phyloP scores from a whole-genome alignment of 2,329 filamentous ascomycete genomes.

The Epichloe sp. region DNA sequence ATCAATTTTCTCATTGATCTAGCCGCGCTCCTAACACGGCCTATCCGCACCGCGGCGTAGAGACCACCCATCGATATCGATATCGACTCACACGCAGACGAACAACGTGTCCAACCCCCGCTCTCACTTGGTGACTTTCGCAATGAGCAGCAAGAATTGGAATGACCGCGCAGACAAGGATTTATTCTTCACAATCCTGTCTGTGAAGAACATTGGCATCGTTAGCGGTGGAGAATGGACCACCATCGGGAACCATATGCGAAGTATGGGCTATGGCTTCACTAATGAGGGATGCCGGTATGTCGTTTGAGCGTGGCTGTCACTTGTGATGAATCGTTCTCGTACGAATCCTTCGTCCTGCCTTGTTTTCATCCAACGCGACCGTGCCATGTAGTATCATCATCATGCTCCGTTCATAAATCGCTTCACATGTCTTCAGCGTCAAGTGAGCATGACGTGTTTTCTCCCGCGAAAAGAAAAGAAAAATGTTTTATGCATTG shows the following conservation, averaged over 20 bases:
- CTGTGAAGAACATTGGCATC: slow-evolving; percentile 49
- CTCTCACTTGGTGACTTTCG: slow-evolving; percentile 3
- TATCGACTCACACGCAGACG: slow-evolving; percentile 9
- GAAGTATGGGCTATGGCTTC: slow-evolving; percentile 45
- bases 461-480: neutral
- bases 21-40: slow-evolving; percentile 23
- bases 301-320: slow-evolving; percentile 17
- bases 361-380: neutral
- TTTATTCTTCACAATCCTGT: slow-evolving; percentile 49
- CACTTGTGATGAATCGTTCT: neutral
- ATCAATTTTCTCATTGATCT: slow-evolving; percentile 27
- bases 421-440: neutral
- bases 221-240: slow-evolving; percentile 51
- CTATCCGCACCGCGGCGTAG: slow-evolving; percentile 12
- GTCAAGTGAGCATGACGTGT: neutral
- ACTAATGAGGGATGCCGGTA: slow-evolving; percentile 53
- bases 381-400: neutral
- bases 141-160: slow-evolving; percentile 46
- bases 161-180: slow-evolving; percentile 49
- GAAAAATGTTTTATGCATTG: too few species aligned
- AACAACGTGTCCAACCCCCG: neutral
- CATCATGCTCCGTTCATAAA: neutral
- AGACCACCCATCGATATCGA: slow-evolving; percentile 1
- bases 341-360: neutral
- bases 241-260: slow-evolving; percentile 48